Percentiles rank a stretch among this genome's conserved stretches.
phyloP scores from a whole-genome alignment of 1,284 basidiomycete genomes.

The Cutaneotrichosporon cavernicola region DNA sequence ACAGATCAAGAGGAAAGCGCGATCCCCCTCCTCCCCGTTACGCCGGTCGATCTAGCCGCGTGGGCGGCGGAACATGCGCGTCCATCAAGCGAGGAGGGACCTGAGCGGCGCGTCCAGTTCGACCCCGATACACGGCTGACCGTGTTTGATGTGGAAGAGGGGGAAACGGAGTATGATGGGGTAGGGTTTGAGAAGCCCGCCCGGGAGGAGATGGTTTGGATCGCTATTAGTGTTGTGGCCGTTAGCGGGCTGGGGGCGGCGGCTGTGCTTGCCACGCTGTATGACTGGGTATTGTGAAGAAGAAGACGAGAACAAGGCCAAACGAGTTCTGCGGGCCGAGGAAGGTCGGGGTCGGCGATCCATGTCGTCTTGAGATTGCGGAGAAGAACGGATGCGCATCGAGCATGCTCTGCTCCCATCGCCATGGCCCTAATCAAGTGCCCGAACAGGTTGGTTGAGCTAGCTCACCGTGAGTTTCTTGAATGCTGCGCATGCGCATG shows the following conservation, averaged over 20 bases:
- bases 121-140: conserved; percentile 4
- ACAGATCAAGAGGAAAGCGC: neutral
- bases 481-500: no score
- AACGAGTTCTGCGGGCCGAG: neutral
- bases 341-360: neutral
- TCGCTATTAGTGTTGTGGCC: conserved; percentile 30
- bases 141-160: conserved; percentile 12
- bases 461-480: no score
- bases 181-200: conserved; percentile 38
- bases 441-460: no score
- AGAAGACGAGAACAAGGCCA: neutral
- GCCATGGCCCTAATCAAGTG: no score
- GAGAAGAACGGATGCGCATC: neutral
- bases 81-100: neutral
- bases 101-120: conserved; percentile 16
- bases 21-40: conserved; percentile 1
- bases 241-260: conserved; percentile 36
- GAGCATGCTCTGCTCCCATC: neutral
- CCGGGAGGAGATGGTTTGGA: conserved; percentile 33
- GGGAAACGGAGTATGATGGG: conserved; percentile 15
- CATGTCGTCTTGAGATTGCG: neutral
- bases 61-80: conserved; percentile 13
- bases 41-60: conserved; percentile 8
- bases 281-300: conserved; percentile 44
- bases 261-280: conserved; percentile 45